Percentiles rank a stretch among this genome's conserved stretches.
phyloP scores from a whole-genome alignment of 257 asterid species.

The Solanum pinnatisectum region DNA sequence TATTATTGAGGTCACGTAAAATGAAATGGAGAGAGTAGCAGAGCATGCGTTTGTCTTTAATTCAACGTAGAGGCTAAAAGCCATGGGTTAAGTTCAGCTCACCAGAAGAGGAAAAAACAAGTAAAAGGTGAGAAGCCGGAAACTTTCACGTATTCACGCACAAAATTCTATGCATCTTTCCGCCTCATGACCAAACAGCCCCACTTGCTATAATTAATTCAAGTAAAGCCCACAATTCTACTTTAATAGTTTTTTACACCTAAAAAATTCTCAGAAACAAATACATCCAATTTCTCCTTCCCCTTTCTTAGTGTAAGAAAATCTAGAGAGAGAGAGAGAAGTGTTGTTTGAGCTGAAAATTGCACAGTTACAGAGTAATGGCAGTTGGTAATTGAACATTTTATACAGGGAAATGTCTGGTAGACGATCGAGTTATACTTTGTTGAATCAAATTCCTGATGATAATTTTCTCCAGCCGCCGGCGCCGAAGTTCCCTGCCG shows the following conservation, averaged over 20 bases:
- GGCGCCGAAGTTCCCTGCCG: slow-evolving; percentile 34
- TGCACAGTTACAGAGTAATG: slow-evolving; percentile 12
- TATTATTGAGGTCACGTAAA: no score
- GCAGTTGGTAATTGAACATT: slow-evolving; percentile 19
- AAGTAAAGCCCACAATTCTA: background rate
- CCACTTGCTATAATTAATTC: background rate
- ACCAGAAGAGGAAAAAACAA: background rate
- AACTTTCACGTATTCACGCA: background rate
- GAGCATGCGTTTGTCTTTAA: background rate
- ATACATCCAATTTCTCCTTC: slow-evolving; percentile 10
- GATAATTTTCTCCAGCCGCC: slow-evolving; percentile 32
- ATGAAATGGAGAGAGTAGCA: background rate
- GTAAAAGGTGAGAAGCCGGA: background rate
- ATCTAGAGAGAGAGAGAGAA: slow-evolving; percentile 14
- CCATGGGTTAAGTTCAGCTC: background rate
- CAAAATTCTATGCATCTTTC: background rate
- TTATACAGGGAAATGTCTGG: slow-evolving; percentile 52
- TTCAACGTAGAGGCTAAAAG: background rate
- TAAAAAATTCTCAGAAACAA: slow-evolving; percentile 3
- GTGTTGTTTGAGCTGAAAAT: background rate
- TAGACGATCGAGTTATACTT: slow-evolving; percentile 63
- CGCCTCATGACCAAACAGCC: background rate
- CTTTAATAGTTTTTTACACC: background rate
- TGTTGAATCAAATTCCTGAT: slow-evolving; percentile 50
- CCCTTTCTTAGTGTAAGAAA: slow-evolving; percentile 11